Evolutionary conservation across 139 green algal genomes (phyloP).

Genomic region (Asterochloris sp.): DNA sequence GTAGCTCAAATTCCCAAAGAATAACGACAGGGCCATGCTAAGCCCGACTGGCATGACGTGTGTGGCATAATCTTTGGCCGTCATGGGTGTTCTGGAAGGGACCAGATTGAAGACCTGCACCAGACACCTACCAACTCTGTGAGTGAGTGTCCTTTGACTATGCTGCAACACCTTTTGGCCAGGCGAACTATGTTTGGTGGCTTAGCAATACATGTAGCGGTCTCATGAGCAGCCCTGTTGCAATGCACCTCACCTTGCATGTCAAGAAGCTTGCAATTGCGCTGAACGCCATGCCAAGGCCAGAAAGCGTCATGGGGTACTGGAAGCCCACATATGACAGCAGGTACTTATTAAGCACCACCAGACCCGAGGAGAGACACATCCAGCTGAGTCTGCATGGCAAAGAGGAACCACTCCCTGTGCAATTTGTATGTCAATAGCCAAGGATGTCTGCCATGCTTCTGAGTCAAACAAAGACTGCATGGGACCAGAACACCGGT

Average conservation of each 20-base stretch:
- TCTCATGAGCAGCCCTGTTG: no score
- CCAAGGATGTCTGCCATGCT: no score
- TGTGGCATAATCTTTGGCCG: slow-evolving; percentile 34
- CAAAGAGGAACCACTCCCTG: no score
- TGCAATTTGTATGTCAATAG: no score
- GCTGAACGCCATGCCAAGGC: slow-evolving; percentile 69
- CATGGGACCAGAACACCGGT: no score
- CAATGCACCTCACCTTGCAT: slow-evolving; percentile 48
- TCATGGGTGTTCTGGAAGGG: slow-evolving; percentile 50
- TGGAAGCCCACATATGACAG: slow-evolving; percentile 65
- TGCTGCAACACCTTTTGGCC: no score
- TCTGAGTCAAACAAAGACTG: no score
- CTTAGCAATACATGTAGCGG: no score
- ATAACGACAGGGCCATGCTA: slow-evolving; percentile 45
- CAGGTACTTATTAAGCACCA: slow-evolving; percentile 81
- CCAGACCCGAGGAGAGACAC: slow-evolving; percentile 53
- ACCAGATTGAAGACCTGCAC: slow-evolving; percentile 54
- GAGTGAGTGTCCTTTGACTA: no score
- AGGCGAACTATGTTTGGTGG: no score
- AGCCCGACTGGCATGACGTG: slow-evolving; percentile 60
- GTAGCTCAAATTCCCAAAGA: slow-evolving; percentile 59
- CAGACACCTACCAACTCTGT: background rate
- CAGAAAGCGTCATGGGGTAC: slow-evolving; percentile 69
- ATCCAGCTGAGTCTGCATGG: no score
- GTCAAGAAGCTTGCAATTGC: slow-evolving; percentile 46